Evolutionary conservation across 2,329 filamentous ascomycete species (phyloP).

Genomic region (Aspergillus carbonarius): DNA sequence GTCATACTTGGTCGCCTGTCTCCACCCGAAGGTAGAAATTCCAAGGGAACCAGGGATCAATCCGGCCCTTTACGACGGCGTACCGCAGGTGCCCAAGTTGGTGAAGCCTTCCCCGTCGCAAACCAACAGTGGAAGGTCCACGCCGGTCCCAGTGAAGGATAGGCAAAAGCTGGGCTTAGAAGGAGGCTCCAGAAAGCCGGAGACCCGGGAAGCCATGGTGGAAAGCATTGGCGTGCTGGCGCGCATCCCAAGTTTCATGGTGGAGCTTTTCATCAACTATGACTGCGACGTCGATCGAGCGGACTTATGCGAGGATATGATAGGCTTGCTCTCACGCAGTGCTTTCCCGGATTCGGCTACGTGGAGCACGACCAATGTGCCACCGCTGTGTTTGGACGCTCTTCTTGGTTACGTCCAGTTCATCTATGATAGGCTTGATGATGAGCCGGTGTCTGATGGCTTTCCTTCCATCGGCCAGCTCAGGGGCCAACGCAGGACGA

Average conservation of each 20-base stretch:
- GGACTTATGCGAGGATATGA: conserved; percentile 92
- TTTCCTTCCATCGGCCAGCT: conserved; percentile 66
- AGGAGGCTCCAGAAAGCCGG: conserved; percentile 85
- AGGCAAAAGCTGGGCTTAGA: conserved; percentile 90
- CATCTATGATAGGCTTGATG: conserved; percentile 79
- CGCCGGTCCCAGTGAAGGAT: conserved; percentile 88
- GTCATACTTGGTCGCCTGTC: conserved; percentile 88
- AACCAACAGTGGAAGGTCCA: conserved; percentile 74
- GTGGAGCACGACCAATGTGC: conserved; percentile 98
- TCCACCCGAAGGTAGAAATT: conserved; percentile 93
- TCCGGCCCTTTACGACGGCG: conserved; percentile 85
- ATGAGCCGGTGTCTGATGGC: conserved; percentile 62
- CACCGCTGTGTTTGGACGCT: conserved; percentile 89
- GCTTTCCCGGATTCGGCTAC: conserved; percentile 95
- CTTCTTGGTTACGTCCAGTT: conserved; percentile 88
- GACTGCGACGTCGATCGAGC: conserved; percentile 90
- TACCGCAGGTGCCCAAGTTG: conserved; percentile 85
- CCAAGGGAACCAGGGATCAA: conserved; percentile 88
- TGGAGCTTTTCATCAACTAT: conserved; percentile 95
- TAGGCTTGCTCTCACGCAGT: conserved; percentile 87
- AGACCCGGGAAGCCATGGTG: conserved; percentile 96
- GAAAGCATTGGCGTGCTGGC: conserved; percentile 91
- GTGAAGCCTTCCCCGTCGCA: conserved; percentile 78
- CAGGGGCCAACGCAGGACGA: conserved; percentile 71
- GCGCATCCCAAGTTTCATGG: conserved; percentile 90